These are phyloP conservation scores for Yarrowia divulgata DNA, from an alignment of 805 yeast species.

Conservation along the genomic window DNA sequence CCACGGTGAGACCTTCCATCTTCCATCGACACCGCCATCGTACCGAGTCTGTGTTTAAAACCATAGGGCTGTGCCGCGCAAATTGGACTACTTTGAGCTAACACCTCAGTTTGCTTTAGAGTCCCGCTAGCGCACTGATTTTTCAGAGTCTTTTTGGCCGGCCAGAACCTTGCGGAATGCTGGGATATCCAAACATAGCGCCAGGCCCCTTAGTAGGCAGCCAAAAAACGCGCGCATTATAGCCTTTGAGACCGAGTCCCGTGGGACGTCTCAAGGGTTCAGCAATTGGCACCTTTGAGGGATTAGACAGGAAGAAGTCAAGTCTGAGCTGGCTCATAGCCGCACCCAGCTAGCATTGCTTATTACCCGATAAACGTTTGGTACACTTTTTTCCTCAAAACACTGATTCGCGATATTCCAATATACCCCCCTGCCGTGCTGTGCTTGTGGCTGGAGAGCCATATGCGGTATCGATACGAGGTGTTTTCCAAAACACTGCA, in stretches of 20 bases:
- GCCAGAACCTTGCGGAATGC: not conserved
- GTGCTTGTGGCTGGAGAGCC: not conserved
- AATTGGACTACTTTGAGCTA: constrained; percentile 28
- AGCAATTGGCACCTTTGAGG: not conserved
- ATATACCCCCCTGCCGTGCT: not conserved
- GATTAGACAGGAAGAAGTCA: not conserved
- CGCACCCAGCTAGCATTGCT: constrained; percentile 3
- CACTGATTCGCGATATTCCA: not conserved
- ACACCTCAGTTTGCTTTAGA: not conserved
- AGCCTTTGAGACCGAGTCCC: not conserved
- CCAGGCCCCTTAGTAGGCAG: not conserved
- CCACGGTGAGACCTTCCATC: not conserved
- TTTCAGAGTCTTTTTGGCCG: not conserved
- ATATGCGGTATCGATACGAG: not conserved
- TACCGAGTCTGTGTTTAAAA: constrained; percentile 3
- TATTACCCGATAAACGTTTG: constrained; percentile 9
- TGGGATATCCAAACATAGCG: not conserved
- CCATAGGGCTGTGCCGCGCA: constrained; percentile 33
- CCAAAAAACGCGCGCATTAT: not conserved
- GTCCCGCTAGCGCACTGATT: not conserved
- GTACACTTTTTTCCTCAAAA: not conserved
- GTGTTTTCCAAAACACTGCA: not conserved
- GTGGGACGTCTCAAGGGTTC: not conserved
- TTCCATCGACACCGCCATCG: not conserved
- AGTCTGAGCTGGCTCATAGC: not conserved